Evolutionary conservation across 2,329 filamentous ascomycete species (phyloP).

Genomic region (Scedosporium boydii): DNA sequence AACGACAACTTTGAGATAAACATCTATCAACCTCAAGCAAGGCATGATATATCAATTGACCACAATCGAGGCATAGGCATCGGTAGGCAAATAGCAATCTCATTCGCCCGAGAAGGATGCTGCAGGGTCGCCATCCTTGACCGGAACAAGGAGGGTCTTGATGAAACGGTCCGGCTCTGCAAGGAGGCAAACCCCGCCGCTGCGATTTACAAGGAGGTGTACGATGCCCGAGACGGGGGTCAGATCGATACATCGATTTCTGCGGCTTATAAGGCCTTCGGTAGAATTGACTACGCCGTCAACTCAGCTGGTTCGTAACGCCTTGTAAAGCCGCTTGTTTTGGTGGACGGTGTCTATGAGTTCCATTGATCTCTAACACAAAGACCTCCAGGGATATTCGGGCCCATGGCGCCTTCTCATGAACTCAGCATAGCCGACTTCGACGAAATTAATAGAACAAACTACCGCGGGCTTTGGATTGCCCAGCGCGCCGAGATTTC

Average conservation of each 20-base stretch:
- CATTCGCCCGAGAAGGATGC: constrained; percentile 35
- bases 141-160: constrained; percentile 19
- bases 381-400: constrained; percentile 22
- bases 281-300: constrained; percentile 34
- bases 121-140: constrained; percentile 30
- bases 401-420: constrained; percentile 24
- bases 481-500: constrained; percentile 30
- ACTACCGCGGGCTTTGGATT: constrained; percentile 35
- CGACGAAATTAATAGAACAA: constrained; percentile 30
- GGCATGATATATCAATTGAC: neutral
- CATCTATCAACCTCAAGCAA: neutral
- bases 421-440: constrained; percentile 26
- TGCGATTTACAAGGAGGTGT: constrained; percentile 16
- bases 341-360: neutral
- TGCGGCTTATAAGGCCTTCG: constrained; percentile 21
- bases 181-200: constrained; percentile 17
- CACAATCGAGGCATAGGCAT: constrained; percentile 23
- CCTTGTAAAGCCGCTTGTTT: neutral
- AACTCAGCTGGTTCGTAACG: constrained; percentile 28
- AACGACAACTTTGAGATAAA: too few relatives aligned
- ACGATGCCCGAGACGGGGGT: constrained; percentile 25
- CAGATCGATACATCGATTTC: constrained; percentile 24
- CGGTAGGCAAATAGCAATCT: constrained; percentile 29
- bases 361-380: neutral
- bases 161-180: constrained; percentile 22